A percentile compares a stretch with the other conserved stretches of the same genome.
phyloP scores from a whole-genome alignment of 495 filamentous ascomycete genomes.

The Xylaria grammica region DNA sequence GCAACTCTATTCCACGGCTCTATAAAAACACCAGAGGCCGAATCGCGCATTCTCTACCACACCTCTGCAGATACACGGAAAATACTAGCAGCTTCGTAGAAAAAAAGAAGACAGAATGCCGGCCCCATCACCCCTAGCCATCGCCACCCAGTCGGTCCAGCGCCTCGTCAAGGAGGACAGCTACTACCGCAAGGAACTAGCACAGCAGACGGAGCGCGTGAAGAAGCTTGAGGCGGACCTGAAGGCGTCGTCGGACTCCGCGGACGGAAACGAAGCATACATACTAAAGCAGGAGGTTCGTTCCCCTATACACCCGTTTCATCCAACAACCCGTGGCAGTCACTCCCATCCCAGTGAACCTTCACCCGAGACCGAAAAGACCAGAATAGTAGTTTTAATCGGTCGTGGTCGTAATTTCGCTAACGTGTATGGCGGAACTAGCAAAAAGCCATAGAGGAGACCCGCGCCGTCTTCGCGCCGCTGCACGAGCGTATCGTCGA shows the following conservation, averaged over 20 bases:
- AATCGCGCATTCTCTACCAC: too few species aligned
- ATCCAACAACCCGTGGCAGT: too few species aligned
- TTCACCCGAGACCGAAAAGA: too few species aligned
- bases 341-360: too few species aligned
- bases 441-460: constrained; percentile 80
- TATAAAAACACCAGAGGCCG: constrained; percentile 19
- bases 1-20: constrained; percentile 25
- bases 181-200: constrained; percentile 84
- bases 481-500: constrained; percentile 68
- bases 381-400: neutral
- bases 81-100: constrained; percentile 10
- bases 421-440: constrained; percentile 45
- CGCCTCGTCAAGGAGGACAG: constrained; percentile 90
- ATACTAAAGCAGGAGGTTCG: constrained; percentile 82
- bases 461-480: constrained; percentile 74
- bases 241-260: constrained; percentile 38
- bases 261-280: constrained; percentile 72
- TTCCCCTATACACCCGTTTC: neutral
- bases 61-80: neutral
- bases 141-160: constrained; percentile 72
- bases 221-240: constrained; percentile 66
- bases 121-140: constrained; percentile 72
- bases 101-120: constrained; percentile 59
- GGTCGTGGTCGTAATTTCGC: neutral
- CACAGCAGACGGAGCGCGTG: constrained; percentile 72